Conservation (phyloP, 2,329 filamentous ascomycete species). For the Fusarium cyanostomum region DNA sequence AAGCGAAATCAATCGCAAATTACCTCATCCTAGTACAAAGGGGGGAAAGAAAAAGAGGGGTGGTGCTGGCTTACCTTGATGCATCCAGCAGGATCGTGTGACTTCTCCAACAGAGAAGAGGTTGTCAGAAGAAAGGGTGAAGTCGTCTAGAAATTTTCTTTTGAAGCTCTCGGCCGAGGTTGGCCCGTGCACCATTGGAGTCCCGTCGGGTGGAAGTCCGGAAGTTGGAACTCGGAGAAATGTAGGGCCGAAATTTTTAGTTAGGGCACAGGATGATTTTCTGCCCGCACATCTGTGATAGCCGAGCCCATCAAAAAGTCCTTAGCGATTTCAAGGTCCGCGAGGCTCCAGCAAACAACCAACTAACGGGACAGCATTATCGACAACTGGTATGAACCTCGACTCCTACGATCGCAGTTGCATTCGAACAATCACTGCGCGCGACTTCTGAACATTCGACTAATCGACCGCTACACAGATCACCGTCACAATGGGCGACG, state of each 20-base stretch:
- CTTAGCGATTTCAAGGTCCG: conserved; percentile 51
- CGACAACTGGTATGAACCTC: conserved; percentile 52
- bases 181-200: conserved; percentile 34
- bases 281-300: conserved; percentile 52
- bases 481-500: conserved; percentile 81
- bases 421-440: conserved; percentile 38
- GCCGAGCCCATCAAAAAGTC: conserved; percentile 54
- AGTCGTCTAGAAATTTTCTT: conserved; percentile 38
- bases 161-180: conserved; percentile 36
- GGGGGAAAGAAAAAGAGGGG: conserved; percentile 9
- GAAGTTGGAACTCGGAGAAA: conserved; percentile 40
- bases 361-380: conserved; percentile 52
- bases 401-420: conserved; percentile 42
- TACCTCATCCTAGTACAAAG: conserved; percentile 78
- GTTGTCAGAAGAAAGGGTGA: neutral
- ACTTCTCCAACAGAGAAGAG: conserved; percentile 33
- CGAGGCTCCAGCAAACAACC: conserved; percentile 50
- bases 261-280: conserved; percentile 56
- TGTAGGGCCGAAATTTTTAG: conserved; percentile 46
- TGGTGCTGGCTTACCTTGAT: conserved; percentile 44
- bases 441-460: conserved; percentile 44
- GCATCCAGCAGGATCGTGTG: conserved; percentile 9
- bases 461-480: conserved; percentile 56
- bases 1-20: conserved; percentile 97
- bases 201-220: neutral